These are phyloP conservation scores for Halenospora varia DNA, from an alignment of 495 filamentous ascomycete species.

Conservation along the genomic window DNA sequence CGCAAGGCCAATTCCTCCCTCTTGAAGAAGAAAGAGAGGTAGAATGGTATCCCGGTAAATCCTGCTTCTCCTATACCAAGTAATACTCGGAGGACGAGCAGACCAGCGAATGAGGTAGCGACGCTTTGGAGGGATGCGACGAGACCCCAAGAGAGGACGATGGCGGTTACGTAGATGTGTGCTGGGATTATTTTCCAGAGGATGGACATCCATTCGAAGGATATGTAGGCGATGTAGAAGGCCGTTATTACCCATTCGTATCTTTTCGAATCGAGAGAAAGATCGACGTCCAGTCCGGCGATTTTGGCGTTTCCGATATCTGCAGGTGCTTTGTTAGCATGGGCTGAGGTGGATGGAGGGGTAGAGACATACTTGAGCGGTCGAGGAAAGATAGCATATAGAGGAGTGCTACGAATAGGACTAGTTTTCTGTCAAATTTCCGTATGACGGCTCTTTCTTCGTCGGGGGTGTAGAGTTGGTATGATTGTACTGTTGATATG, in stretches of 20 bases:
- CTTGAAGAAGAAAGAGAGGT: constrained; percentile 84
- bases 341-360: neutral
- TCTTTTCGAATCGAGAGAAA: constrained; percentile 60
- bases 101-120: constrained; percentile 62
- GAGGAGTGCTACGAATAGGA: constrained; percentile 73
- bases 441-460: constrained; percentile 70
- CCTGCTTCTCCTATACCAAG: constrained; percentile 72
- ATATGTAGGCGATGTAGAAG: constrained; percentile 68
- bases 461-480: constrained; percentile 64
- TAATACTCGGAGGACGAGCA: constrained; percentile 62
- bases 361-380: constrained; percentile 62
- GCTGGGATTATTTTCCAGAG: constrained; percentile 68
- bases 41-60: constrained; percentile 75
- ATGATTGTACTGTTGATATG: constrained; percentile 41
- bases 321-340: constrained; percentile 27
- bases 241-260: constrained; percentile 78
- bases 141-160: constrained; percentile 66
- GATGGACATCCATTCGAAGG: constrained; percentile 69
- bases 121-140: constrained; percentile 70
- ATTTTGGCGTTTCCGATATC: constrained; percentile 80
- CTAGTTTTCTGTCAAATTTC: constrained; percentile 71
- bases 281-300: constrained; percentile 64
- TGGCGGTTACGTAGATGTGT: constrained; percentile 56
- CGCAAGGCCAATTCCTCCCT: constrained; percentile 76
- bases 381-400: constrained; percentile 83